Evolutionary conservation across 352 stramenopile genomes (phyloP), one percentile per base, ranked within the genome.

Genomic region (Globisporangium spiculum): DNA sequence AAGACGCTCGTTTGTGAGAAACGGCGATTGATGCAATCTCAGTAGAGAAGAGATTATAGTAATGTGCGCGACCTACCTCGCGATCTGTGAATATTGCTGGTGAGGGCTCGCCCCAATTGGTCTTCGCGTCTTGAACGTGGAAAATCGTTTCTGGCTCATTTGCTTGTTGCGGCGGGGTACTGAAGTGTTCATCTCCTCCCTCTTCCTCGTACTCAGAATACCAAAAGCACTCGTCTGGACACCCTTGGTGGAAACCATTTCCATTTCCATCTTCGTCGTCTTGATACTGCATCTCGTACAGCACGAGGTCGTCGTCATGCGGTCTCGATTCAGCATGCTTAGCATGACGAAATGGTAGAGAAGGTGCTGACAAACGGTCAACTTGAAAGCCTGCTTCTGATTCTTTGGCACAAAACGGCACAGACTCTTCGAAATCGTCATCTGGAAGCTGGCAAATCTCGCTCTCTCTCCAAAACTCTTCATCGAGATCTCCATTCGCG

Each of bases 121-220:
- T 71, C 27, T 32, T 52, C 5, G 59, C 59, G 20, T 71, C 66
- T 66, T 70, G 27, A 60, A 72, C 60, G 30, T 24, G n/a, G 16
- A 72, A 66, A 16, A 66, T 46, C 30, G 60, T 66, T 34, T 67
- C 53, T n/a, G 22, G 20, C 4, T 14, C n/a, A 27, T 36, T 44
- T 26, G 3, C 34, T 7, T 60, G 27, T 7, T 60, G 27, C 55
- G 22, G 27, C 8, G 9, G 14, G 55, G 5, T 24, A 9, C 3
- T 46, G 20, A 24, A 44, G 18, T 18, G 22, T 44, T 24, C 30
- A 22, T 7, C 38, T 10, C 10, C 3, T 12, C 4, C 22, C 18
- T 9, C 18, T 8, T 27, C 20, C 20, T 9, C 30, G 26, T 60
- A 4, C 24, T 8, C 30, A 20, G 18, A 7, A 60, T 9, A 46